Conservation (phyloP, 2,329 filamentous ascomycete species). For the Grosmannia clavigera region DNA sequence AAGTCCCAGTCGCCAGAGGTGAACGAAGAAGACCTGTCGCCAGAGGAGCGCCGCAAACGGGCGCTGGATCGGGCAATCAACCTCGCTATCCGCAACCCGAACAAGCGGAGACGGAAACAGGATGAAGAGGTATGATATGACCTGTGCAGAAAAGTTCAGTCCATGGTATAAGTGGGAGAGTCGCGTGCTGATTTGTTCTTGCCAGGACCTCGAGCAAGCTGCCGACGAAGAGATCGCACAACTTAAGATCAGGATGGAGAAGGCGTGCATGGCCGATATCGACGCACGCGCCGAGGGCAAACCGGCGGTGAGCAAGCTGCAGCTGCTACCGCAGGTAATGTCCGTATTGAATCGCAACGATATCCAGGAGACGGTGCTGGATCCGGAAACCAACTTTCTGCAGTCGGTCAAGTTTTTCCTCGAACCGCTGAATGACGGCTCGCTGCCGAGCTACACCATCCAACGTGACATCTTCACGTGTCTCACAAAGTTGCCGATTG, state of each 20-base stretch:
- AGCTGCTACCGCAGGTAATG: constrained; percentile 83
- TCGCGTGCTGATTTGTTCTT: neutral
- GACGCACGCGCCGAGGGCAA: constrained; percentile 64
- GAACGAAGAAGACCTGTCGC: constrained; percentile 66
- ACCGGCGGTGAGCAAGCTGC: constrained; percentile 84
- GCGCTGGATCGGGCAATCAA: constrained; percentile 83
- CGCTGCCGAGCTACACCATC: constrained; percentile 90
- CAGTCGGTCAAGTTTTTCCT: constrained; percentile 96
- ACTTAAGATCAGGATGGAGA: constrained; percentile 81
- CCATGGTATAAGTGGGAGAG: neutral
- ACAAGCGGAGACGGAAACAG: constrained; percentile 64
- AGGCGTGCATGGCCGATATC: constrained; percentile 78
- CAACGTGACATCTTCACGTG: constrained; percentile 86
- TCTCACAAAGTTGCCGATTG: constrained; percentile 68
- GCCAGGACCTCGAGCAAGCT: constrained; percentile 74
- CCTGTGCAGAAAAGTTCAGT: neutral
- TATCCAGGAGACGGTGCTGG: constrained; percentile 70
- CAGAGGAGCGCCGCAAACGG: constrained; percentile 71
- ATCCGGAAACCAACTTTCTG: constrained; percentile 89
- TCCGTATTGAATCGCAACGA: constrained; percentile 82
- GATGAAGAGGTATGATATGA: constrained; percentile 63
- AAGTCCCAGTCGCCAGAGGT: constrained; percentile 40
- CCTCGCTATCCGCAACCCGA: constrained; percentile 71
- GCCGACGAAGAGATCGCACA: constrained; percentile 82
- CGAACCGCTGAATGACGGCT: constrained; percentile 87